phyloP scores from a whole-genome alignment of 768 basidiomycete genomes.

The Hericium rajendrae region DNA sequence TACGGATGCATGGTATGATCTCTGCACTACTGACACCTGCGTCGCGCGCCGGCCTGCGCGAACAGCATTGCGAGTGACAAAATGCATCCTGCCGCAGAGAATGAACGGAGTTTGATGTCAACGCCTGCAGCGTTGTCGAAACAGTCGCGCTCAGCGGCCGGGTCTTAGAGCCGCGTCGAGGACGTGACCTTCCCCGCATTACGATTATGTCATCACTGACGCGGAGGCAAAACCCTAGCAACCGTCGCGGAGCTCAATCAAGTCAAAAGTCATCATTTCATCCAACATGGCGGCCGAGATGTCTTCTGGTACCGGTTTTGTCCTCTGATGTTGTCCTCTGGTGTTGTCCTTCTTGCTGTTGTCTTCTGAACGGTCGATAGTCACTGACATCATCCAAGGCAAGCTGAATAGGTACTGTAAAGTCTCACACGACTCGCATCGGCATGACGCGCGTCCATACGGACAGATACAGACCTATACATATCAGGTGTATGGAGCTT shows the following conservation, averaged over 20 bases:
- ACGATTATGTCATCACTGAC: background rate
- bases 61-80: background rate
- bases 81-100: background rate
- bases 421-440: too few relatives aligned
- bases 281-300: background rate
- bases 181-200: background rate
- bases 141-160: background rate
- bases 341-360: too few relatives aligned
- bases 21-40: background rate
- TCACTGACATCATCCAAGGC: too few relatives aligned
- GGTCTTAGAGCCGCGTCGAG: background rate
- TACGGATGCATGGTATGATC: slow-evolving; percentile 57
- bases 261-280: background rate
- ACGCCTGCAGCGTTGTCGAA: background rate
- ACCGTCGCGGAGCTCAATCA: background rate
- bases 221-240: too few relatives aligned
- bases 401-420: too few relatives aligned
- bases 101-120: background rate
- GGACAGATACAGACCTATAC: background rate
- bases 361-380: too few relatives aligned
- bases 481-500: too few relatives aligned
- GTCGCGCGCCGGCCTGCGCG: background rate
- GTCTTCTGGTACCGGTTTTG: too few relatives aligned
- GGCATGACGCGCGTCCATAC: background rate
- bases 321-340: too few relatives aligned